phyloP scores from a whole-genome alignment of 768 basidiomycete genomes.

The Gelatoporia subvermispora region DNA sequence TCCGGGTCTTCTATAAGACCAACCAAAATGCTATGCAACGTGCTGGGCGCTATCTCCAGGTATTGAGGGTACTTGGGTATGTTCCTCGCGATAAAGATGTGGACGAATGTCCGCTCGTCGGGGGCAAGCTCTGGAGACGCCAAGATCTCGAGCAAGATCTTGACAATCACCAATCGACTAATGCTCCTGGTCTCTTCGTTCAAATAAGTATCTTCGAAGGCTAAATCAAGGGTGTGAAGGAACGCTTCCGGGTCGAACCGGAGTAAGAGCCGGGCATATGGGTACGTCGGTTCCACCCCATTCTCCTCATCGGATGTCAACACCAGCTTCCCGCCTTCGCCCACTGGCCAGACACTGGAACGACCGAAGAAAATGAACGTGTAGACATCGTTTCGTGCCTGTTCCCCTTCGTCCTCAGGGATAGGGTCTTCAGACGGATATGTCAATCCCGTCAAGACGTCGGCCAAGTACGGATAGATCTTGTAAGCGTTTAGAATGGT shows the following conservation, averaged over 20 bases:
- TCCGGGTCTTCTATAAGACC: constrained; percentile 75
- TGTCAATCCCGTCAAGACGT: constrained; percentile 73
- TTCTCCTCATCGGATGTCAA: constrained; percentile 73
- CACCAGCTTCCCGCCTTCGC: constrained; percentile 66
- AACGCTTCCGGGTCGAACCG: constrained; percentile 91
- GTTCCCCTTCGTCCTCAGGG: constrained; percentile 53
- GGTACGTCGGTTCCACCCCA: constrained; percentile 79
- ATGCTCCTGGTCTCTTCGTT: constrained; percentile 67
- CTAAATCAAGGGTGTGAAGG: constrained; percentile 89
- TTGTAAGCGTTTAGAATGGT: constrained; percentile 79
- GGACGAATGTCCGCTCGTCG: constrained; percentile 74
- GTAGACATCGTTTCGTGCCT: constrained; percentile 74
- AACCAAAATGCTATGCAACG: constrained; percentile 71
- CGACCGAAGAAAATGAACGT: constrained; percentile 80
- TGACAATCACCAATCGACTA: constrained; percentile 77
- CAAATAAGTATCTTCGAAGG: constrained; percentile 89
- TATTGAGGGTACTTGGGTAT: constrained; percentile 95
- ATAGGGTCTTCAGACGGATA: constrained; percentile 84
- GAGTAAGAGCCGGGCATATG: constrained; percentile 79
- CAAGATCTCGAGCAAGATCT: constrained; percentile 78
- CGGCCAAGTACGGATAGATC: constrained; percentile 83
- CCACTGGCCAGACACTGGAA: constrained; percentile 72
- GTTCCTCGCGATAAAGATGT: constrained; percentile 96
- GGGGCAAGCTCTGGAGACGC: constrained; percentile 48
- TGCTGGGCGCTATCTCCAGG: constrained; percentile 59